Percentiles rank a stretch among this genome's conserved stretches.
Conservation (phyloP, 129 eudicot genomes). For the Ambrosia artemisiifolia region DNA sequence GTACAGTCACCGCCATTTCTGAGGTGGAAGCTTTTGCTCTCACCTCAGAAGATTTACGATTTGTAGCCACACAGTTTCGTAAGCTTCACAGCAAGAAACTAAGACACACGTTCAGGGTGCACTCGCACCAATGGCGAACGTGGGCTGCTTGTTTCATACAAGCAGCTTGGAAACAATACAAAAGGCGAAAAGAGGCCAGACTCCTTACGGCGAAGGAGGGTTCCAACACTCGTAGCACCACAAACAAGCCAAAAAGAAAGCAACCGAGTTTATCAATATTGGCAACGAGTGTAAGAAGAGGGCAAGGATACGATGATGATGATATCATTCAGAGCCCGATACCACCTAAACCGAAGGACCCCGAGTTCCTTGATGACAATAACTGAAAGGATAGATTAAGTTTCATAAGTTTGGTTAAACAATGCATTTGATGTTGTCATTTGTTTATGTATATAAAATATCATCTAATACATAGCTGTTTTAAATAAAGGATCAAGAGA, state of each 20-base stretch:
- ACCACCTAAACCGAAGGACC: slow-evolving; percentile 61
- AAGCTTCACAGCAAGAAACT: slow-evolving; percentile 72
- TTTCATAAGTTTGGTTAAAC: slow-evolving; percentile 12
- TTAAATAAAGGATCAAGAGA: no score
- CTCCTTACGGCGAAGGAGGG: slow-evolving; percentile 45
- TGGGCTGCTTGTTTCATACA: slow-evolving; percentile 92
- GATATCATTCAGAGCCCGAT: slow-evolving; percentile 35
- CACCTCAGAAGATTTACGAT: slow-evolving; percentile 53
- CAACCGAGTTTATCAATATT: slow-evolving; percentile 34
- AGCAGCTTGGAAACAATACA: slow-evolving; percentile 74
- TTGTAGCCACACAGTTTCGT: slow-evolving; percentile 68
- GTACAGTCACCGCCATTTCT: slow-evolving; percentile 59
- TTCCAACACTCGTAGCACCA: background rate
- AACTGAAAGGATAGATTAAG: slow-evolving; percentile 9
- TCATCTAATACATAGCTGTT: no score
- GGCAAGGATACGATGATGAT: slow-evolving; percentile 37
- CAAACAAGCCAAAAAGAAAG: slow-evolving; percentile 15
- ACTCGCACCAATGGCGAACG: slow-evolving; percentile 86
- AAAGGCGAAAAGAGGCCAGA: slow-evolving; percentile 45
- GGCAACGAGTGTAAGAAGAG: slow-evolving; percentile 29
- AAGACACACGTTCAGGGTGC: slow-evolving; percentile 60
- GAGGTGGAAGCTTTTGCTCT: slow-evolving; percentile 88
- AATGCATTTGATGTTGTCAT: slow-evolving; percentile 1
- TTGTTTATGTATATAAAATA: background rate
- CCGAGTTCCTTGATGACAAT: slow-evolving; percentile 52